phyloP scores from a whole-genome alignment of 1,139 yeast genomes.

The Spencermartinsiella ligniputridi region DNA sequence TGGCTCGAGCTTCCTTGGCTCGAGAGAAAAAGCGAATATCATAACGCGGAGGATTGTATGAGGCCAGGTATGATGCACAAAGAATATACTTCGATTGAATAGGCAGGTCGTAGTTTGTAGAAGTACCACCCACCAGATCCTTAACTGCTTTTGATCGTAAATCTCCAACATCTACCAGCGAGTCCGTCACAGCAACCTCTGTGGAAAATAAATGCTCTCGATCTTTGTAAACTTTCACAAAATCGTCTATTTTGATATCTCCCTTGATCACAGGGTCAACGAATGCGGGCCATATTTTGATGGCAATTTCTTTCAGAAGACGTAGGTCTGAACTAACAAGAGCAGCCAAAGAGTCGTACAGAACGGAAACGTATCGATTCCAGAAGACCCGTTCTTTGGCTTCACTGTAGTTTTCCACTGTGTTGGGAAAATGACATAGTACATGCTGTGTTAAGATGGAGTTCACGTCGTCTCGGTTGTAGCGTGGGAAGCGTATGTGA shows the following conservation, averaged over 20 bases:
- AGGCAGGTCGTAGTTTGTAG: conserved; percentile 37
- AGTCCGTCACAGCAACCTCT: conserved; percentile 38
- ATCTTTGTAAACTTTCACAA: conserved; percentile 46
- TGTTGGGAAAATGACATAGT: not conserved
- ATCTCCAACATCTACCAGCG: conserved; percentile 16
- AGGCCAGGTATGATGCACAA: conserved; percentile 67
- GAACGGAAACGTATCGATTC: conserved; percentile 45
- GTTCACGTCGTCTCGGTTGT: conserved; percentile 41
- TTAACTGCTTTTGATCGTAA: not conserved
- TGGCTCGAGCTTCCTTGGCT: conserved; percentile 46
- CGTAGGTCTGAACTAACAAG: conserved; percentile 53
- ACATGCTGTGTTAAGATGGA: conserved; percentile 28
- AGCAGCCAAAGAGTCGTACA: conserved; percentile 49
- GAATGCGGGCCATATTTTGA: conserved; percentile 50
- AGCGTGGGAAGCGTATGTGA: conserved; percentile 45
- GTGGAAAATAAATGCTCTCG: conserved; percentile 40
- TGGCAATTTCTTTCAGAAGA: conserved; percentile 41
- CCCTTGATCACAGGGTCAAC: conserved; percentile 41
- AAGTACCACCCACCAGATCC: not conserved
- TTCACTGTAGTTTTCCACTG: conserved; percentile 1
- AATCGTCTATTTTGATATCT: conserved; percentile 36
- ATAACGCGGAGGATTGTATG: conserved; percentile 55
- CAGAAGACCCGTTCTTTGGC: conserved; percentile 36
- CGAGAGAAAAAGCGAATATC: conserved; percentile 61
- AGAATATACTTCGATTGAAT: conserved; percentile 55